These are phyloP conservation scores for Xylaria arbuscula DNA, from an alignment of 2,329 filamentous ascomycete species.

Conservation along the genomic window DNA sequence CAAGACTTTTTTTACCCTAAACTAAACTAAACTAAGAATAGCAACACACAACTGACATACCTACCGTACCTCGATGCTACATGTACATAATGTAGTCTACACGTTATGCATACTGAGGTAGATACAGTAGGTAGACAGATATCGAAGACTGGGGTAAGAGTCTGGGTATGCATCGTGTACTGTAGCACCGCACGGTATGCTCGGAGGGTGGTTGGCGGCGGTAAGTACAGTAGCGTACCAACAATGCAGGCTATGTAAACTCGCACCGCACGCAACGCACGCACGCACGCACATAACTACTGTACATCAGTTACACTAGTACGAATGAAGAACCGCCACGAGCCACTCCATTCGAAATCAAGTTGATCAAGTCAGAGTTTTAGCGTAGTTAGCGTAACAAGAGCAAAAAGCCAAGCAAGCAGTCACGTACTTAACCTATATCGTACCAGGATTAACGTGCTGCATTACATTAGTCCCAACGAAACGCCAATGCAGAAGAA, in stretches of 20 bases:
- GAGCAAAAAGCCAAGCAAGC: neutral
- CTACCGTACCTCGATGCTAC: neutral
- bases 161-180: neutral
- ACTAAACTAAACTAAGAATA: slow-evolving; percentile 23
- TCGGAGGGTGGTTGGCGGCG: slow-evolving; percentile 6
- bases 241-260: too few relatives aligned
- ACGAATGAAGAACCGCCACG: slow-evolving; percentile 20
- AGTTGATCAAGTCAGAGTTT: neutral
- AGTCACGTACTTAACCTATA: slow-evolving; percentile 1
- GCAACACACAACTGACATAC: neutral
- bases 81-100: neutral
- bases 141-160: too few relatives aligned
- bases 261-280: neutral
- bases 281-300: neutral
- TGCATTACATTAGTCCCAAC: slow-evolving; percentile 7
- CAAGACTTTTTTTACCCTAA: neutral
- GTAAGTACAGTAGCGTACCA: neutral
- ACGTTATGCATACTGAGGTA: too few relatives aligned
- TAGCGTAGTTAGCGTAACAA: neutral
- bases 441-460: neutral
- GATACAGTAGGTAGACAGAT: too few relatives aligned
- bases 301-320: slow-evolving; percentile 19
- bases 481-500: slow-evolving; percentile 19
- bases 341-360: neutral
- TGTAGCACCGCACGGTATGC: slow-evolving; percentile 3